Base-by-base conservation (phyloP, 768 basidiomycete genomes). In the Trametes coccinea region DNA sequence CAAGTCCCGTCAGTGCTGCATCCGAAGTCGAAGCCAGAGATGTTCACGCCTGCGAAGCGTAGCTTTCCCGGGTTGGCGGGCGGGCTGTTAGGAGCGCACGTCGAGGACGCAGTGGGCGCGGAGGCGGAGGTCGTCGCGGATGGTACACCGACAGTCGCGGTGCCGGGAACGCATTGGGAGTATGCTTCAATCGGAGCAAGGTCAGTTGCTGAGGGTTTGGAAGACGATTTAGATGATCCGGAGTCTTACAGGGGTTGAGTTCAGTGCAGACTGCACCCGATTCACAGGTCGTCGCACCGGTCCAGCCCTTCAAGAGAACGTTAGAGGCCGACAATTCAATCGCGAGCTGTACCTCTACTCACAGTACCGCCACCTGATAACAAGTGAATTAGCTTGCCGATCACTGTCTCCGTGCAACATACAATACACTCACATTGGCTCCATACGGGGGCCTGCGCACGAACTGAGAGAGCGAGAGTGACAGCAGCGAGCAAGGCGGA, bases 21-120 rank as follows among this genome's bases (percentile, higher is more conserved):
- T 11, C 61, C 65, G 27, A 66, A 66, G 46, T 66, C 61, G 59
- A 64, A 80, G 14, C 80, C 79, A 52, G 79, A 77, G 49, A 77
- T 79, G 67, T 82, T 82, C 2, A 82, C 80, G 43, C 80, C 80
- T 1, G 78, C 78, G 69, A 77, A 79, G 14, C 77, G 75, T 9
- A 77, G 67, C 33, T 70, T 68, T 14, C 68, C 72, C 2, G 67
- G 54, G 56, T 40, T 53, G 2, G 63, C 11, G 13, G 63, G 44
- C 16, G 59, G 45, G 50, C 50, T 57, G 59, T 47, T 60, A 22
- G 59, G 50, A 3, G 59, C 52, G 29, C 59, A 47, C 3, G 59
- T 60, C 16, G 59, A 53, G 13, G 52, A 37, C 7, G 59, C 33
- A 27, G 53, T 7, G 2, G 59, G 46, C 11, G 48, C 40, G 17